These are phyloP conservation scores for Xylariaceae sp. DNA, from an alignment of 2,329 filamentous ascomycete genomes.

Conservation along the genomic window DNA sequence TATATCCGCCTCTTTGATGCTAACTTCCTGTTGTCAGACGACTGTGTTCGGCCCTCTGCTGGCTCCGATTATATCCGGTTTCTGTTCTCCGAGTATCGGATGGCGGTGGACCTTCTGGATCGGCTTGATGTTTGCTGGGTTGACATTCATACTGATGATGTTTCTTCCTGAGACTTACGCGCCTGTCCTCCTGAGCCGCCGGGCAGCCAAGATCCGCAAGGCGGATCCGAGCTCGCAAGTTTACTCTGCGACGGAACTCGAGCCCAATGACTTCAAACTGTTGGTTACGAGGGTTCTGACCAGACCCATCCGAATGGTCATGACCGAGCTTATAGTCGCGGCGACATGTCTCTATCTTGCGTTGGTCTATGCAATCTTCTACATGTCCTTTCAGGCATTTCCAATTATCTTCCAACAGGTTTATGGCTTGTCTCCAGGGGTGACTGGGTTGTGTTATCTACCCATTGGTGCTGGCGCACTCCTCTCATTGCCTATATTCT, in stretches of 20 bases:
- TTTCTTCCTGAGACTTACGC: constrained; percentile 68
- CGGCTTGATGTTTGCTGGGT: constrained; percentile 67
- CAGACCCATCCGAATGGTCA: constrained; percentile 71
- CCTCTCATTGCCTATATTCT: constrained; percentile 62
- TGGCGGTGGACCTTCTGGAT: constrained; percentile 77
- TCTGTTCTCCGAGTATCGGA: constrained; percentile 57
- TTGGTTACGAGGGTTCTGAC: constrained; percentile 71
- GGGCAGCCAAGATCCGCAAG: constrained; percentile 61
- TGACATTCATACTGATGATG: constrained; percentile 61
- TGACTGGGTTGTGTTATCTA: constrained; percentile 69
- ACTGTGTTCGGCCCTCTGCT: constrained; percentile 69
- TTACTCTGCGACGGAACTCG: constrained; percentile 65
- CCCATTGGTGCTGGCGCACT: constrained; percentile 67
- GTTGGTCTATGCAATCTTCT: constrained; percentile 66
- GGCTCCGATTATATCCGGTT: constrained; percentile 67
- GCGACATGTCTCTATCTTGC: constrained; percentile 72
- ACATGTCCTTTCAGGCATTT: constrained; percentile 78
- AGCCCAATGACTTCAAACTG: constrained; percentile 58
- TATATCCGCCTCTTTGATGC: not conserved
- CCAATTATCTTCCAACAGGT: constrained; percentile 67
- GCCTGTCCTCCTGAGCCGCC: constrained; percentile 58
- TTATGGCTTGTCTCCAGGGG: constrained; percentile 66
- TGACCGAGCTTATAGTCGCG: constrained; percentile 73
- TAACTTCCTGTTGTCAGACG: constrained; percentile 41
- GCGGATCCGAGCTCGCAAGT: constrained; percentile 54